These are phyloP conservation scores for Saccharomyces hybrid DNA, from an alignment of 1,139 yeast genomes.

Conservation along the genomic window DNA sequence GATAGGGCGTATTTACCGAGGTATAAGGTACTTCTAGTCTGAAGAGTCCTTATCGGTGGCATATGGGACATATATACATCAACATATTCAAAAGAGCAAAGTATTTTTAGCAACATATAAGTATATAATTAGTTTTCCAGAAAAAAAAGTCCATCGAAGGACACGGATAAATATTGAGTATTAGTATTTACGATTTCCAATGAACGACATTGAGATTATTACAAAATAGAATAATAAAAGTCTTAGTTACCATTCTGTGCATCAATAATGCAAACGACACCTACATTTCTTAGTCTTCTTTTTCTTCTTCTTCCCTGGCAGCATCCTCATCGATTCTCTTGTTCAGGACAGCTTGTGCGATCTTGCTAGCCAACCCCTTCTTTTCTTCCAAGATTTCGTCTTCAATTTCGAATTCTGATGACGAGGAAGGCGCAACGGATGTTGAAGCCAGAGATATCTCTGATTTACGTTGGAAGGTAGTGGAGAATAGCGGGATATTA, in stretches of 20 bases:
- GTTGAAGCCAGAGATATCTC: conserved; percentile 9
- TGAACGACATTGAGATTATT: background rate
- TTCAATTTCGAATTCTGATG: conserved; percentile 19
- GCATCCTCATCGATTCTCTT: conserved; percentile 14
- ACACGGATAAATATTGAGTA: background rate
- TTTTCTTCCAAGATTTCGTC: conserved; percentile 11
- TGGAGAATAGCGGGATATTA: conserved; percentile 30
- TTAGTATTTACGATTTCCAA: background rate
- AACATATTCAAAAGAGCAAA: background rate
- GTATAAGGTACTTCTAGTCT: background rate
- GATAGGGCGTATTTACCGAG: no score
- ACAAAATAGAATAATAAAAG: background rate
- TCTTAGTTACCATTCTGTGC: background rate
- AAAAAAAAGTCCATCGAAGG: background rate
- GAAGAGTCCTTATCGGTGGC: background rate
- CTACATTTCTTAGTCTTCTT: background rate
- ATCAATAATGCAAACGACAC: background rate
- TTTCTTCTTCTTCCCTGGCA: background rate
- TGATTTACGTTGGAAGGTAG: conserved; percentile 11
- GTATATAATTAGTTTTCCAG: background rate
- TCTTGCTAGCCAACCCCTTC: conserved; percentile 16
- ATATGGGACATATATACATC: background rate
- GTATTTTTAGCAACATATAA: background rate
- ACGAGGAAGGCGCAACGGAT: conserved; percentile 12
- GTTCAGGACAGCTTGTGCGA: conserved; percentile 24